A percentile compares a stretch with the other conserved stretches of the same genome.
phyloP scores from a whole-genome alignment of 768 basidiomycete species.

The Filobasidium wieringae region DNA sequence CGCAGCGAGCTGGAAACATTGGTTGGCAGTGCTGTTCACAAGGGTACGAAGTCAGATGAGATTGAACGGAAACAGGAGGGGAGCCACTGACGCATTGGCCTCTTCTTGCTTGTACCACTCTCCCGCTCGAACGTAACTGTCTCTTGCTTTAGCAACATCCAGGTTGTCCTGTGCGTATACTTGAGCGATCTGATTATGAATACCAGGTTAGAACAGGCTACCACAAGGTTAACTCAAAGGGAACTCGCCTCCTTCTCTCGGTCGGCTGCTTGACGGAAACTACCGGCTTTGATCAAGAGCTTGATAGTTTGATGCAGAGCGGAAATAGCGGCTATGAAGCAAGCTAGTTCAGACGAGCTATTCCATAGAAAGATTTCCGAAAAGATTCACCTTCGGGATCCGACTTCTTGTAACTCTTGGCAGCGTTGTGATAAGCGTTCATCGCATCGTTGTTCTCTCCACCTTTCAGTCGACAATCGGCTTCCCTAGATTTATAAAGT shows the following conservation, averaged over 20 bases:
- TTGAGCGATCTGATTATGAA: conserved; percentile 60
- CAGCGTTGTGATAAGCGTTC: conserved; percentile 97
- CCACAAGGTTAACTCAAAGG: neutral
- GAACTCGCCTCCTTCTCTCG: conserved; percentile 55
- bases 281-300: conserved; percentile 67
- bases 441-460: conserved; percentile 89
- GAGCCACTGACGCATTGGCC: conserved; percentile 66
- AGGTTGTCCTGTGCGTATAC: conserved; percentile 67
- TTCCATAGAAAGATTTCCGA: conserved; percentile 11
- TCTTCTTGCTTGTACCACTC: conserved; percentile 99
- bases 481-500: conserved; percentile 51
- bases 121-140: conserved; percentile 79
- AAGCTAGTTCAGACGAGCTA: conserved; percentile 9
- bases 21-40: conserved; percentile 69
- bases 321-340: conserved; percentile 67
- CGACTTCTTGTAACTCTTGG: conserved; percentile 86
- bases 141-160: conserved; percentile 64
- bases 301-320: conserved; percentile 73
- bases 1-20: conserved; percentile 90
- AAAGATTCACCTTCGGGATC: conserved; percentile 61
- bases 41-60: conserved; percentile 7
- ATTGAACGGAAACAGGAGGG: neutral
- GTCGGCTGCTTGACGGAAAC: conserved; percentile 95
- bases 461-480: conserved; percentile 76
- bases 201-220: neutral